A percentile compares a stretch with the other conserved stretches of the same genome.
These are phyloP conservation scores for Zygosaccharomyces siamensis DNA, from an alignment of 805 yeast genomes.

Conservation along the genomic window DNA sequence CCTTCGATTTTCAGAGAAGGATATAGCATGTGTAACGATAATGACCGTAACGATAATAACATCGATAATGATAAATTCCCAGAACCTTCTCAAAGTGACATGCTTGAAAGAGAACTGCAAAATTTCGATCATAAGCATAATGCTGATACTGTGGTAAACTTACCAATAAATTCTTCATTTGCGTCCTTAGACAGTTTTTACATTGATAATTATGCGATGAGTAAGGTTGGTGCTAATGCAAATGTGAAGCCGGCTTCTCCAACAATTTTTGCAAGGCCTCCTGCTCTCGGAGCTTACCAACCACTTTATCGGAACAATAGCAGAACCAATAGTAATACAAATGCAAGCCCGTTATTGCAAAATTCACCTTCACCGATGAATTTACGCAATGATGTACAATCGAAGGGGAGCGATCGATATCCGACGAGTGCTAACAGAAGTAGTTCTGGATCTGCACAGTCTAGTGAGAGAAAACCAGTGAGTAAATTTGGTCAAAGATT, in stretches of 20 bases:
- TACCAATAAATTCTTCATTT: constrained; percentile 68
- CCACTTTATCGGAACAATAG: constrained; percentile 3
- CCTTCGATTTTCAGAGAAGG: constrained; percentile 8
- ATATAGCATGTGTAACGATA: constrained; percentile 14
- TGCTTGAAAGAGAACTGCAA: constrained; percentile 24
- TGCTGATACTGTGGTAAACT: constrained; percentile 50
- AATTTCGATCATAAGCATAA: constrained; percentile 22
- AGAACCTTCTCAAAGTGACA: constrained; percentile 13
- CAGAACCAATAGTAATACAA: constrained; percentile 3
- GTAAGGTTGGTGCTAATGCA: constrained; percentile 17
- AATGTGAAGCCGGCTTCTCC: constrained; percentile 9
- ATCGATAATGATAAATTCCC: constrained; percentile 4
- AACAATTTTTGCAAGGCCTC: constrained; percentile 18
- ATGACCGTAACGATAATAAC: constrained; percentile 11
- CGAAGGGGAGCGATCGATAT: constrained; percentile 14
- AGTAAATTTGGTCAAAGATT: background rate
- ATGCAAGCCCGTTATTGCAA: background rate
- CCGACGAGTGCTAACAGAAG: constrained; percentile 7
- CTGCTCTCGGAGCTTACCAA: constrained; percentile 10
- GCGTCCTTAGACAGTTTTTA: constrained; percentile 72
- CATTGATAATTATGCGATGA: constrained; percentile 46
- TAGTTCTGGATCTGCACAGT: constrained; percentile 3
- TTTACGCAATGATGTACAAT: constrained; percentile 10
- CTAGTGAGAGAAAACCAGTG: background rate
- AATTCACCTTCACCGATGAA: constrained; percentile 11